Evolutionary conservation across 805 yeast species (phyloP).

Genomic region (Ogataea polymorpha): DNA sequence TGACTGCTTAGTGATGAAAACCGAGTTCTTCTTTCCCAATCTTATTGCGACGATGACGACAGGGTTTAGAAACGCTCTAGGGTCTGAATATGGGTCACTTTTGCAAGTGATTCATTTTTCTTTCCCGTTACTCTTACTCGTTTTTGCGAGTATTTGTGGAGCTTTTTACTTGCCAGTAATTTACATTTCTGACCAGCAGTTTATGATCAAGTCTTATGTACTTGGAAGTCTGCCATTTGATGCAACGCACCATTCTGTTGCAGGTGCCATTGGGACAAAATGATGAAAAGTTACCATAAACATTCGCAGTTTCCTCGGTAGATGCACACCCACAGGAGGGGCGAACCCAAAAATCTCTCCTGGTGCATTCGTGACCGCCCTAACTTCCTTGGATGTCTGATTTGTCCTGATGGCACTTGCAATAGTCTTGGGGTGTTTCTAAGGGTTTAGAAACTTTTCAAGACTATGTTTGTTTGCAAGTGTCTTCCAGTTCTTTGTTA

Average conservation of each 20-base stretch:
- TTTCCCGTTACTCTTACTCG: constrained; percentile 31
- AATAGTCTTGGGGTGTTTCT: constrained; percentile 7
- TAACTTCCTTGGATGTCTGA: constrained; percentile 93
- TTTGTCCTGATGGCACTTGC: constrained; percentile 20
- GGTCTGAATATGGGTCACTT: constrained; percentile 22
- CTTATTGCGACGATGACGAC: constrained; percentile 92
- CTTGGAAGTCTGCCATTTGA: constrained; percentile 10
- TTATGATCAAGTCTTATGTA: constrained; percentile 7
- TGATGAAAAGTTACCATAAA: constrained; percentile 75
- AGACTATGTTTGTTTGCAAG: constrained; percentile 39
- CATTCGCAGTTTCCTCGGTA: constrained; percentile 98
- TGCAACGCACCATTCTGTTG: constrained; percentile 11
- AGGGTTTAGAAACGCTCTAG: constrained; percentile 58
- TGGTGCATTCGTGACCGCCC: constrained; percentile 85
- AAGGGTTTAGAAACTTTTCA: constrained; percentile 10
- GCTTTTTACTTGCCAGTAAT: constrained; percentile 84
- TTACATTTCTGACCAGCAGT: constrained; percentile 51
- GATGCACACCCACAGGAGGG: constrained; percentile 55
- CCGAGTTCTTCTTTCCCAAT: constrained; percentile 85
- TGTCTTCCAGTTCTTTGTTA: constrained; percentile 52
- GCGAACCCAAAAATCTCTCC: constrained; percentile 63
- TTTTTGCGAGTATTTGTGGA: constrained; percentile 36
- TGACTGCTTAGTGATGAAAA: constrained; percentile 29
- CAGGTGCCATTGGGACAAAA: constrained; percentile 18
- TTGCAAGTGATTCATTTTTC: constrained; percentile 34